These are phyloP conservation scores for Salvia miltiorrhiza DNA, from an alignment of 257 asterid genomes.

Conservation along the genomic window DNA sequence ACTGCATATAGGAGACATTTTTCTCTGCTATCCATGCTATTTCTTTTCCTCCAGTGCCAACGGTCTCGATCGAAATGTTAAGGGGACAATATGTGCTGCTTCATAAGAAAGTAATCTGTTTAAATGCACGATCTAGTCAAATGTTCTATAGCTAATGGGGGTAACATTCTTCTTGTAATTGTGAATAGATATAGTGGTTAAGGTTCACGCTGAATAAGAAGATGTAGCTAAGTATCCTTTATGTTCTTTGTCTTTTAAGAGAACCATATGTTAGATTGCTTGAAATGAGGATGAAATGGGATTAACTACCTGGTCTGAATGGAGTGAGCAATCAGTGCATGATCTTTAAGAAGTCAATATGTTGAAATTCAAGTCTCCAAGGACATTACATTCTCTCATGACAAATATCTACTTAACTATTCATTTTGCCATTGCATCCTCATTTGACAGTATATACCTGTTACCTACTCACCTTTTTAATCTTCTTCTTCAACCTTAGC, in stretches of 20 bases:
- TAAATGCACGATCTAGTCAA: not conserved
- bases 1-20: not conserved
- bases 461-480: slow-evolving; percentile 2
- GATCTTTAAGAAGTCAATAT: not conserved
- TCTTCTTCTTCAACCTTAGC: not conserved
- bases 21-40: not conserved
- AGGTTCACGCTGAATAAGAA: not conserved
- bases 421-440: not conserved
- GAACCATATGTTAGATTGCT: not conserved
- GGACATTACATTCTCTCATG: not conserved
- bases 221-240: not conserved
- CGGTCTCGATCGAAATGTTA: not conserved
- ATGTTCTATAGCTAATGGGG: not conserved
- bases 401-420: slow-evolving; percentile 2
- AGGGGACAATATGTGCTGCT: slow-evolving; percentile 6
- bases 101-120: not conserved
- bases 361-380: slow-evolving; percentile 1
- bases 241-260: not conserved
- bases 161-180: not conserved
- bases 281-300: slow-evolving; percentile 1
- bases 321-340: not conserved
- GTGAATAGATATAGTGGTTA: not conserved
- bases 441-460: slow-evolving; percentile 2
- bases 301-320: not conserved
- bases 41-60: not conserved